Evolutionary conservation across 2,329 filamentous ascomycete species (phyloP), one percentile per base, ranked within the genome.

Genomic region (Leptographium lundbergii): DNA sequence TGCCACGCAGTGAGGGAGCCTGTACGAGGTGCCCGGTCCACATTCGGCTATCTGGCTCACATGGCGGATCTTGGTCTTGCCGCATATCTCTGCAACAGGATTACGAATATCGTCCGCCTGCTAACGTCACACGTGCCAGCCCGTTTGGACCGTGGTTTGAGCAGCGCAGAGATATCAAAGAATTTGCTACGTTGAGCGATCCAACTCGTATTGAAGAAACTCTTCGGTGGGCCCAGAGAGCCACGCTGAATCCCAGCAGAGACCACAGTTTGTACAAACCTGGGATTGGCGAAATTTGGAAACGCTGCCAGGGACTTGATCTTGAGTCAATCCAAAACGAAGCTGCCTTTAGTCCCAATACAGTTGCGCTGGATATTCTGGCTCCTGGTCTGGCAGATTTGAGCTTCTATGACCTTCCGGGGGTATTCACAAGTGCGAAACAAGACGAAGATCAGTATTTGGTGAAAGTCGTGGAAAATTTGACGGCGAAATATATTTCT

Each of bases 391-490:
- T 92, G 0, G 86, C 89, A 0, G 84, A 89, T 6, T 69, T 96
- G 0, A 89, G 86, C 0, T 95, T 96, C 65, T 92, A 89, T 61
- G 91, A 96, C 61, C 77, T 96, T 0, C 91, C 91, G 0, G 91
- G 91, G 0, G 83, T 95, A 0, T 92, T 95, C 62, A 82, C 84
- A 24, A 86, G 86, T 9, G 79, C 85, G 0, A 81, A 83, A 2
- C 76, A 83, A 9, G 79, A 80, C 9, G 75, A 81, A 3, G 84
- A 91, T 19, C 76, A 80, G 11, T 88, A 88, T 59, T 74, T 92
- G 0, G 86, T 91, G 14, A 75, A 78, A 0, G 82, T 94, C 0
- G 87, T 95, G 0, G 77, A 84, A 56, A 87, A 87, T 22, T 68
- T 96, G 0, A 84, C 89, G 0, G 77, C 75, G 2, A 75, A 83